Percentiles rank a stretch among this genome's conserved stretches.
Conservation (phyloP, 140 eudicot genomes). For the Stevia rebaudiana region DNA sequence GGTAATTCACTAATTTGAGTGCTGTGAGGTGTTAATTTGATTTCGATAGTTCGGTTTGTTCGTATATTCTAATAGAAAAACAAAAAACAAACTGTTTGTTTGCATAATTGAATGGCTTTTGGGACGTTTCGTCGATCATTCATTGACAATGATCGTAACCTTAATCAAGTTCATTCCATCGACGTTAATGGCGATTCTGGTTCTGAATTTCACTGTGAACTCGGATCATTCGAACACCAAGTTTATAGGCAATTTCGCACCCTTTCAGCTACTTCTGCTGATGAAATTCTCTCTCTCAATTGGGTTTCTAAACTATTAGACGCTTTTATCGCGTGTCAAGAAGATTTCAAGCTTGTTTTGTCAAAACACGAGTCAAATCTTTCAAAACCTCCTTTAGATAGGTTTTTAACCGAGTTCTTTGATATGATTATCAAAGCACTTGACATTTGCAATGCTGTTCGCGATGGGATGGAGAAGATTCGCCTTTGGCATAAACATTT, state of each 20-base stretch:
- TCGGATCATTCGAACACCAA: constrained; percentile 53
- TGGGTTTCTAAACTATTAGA: constrained; percentile 64
- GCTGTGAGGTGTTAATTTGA: background rate
- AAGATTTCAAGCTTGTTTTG: constrained; percentile 46
- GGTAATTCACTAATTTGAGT: too few species aligned
- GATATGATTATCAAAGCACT: constrained; percentile 70
- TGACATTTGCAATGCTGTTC: constrained; percentile 73
- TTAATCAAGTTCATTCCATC: constrained; percentile 49
- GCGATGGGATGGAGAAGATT: constrained; percentile 71
- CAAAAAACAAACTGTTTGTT: background rate
- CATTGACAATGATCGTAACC: constrained; percentile 33
- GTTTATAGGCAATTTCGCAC: constrained; percentile 45
- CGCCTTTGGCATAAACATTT: constrained; percentile 58
- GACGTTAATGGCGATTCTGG: constrained; percentile 30
- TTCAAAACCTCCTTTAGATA: constrained; percentile 59
- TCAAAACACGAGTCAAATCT: constrained; percentile 34
- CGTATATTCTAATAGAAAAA: constrained; percentile 3
- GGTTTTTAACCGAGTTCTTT: constrained; percentile 42
- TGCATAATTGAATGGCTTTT: constrained; percentile 31
- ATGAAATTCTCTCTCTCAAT: constrained; percentile 53
- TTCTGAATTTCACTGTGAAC: constrained; percentile 36
- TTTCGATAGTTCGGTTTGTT: constrained; percentile 9
- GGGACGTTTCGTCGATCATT: constrained; percentile 65
- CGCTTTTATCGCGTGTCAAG: constrained; percentile 50
- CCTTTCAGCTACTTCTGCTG: constrained; percentile 46